Percentiles rank a stretch among this genome's conserved stretches.
These are phyloP conservation scores for Ogataea siamensis DNA, from an alignment of 805 yeast genomes.

Conservation along the genomic window DNA sequence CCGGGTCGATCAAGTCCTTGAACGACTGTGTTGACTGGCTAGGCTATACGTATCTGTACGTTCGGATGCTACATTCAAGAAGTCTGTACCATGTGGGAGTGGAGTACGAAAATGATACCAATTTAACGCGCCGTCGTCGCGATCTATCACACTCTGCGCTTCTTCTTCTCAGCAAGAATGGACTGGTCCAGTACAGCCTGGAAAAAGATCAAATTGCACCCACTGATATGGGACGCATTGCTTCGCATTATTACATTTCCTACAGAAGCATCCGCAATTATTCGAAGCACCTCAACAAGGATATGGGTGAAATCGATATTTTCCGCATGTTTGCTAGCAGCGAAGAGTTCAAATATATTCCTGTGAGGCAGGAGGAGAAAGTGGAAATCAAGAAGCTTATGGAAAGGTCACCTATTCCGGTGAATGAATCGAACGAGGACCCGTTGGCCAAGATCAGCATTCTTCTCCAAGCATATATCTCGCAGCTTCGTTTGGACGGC, in stretches of 20 bases:
- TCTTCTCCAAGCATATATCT: slow-evolving; percentile 82
- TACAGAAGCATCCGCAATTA: slow-evolving; percentile 71
- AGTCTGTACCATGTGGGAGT: slow-evolving; percentile 71
- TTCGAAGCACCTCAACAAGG: slow-evolving; percentile 59
- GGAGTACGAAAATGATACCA: slow-evolving; percentile 52
- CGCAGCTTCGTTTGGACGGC: slow-evolving; percentile 73
- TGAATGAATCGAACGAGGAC: slow-evolving; percentile 67
- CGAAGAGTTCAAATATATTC: slow-evolving; percentile 79
- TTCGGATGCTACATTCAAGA: slow-evolving; percentile 76
- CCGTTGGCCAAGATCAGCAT: slow-evolving; percentile 77
- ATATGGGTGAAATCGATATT: slow-evolving; percentile 68
- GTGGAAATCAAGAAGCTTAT: slow-evolving; percentile 65
- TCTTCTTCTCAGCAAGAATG: slow-evolving; percentile 49
- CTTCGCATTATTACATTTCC: slow-evolving; percentile 83
- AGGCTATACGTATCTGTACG: slow-evolving; percentile 70
- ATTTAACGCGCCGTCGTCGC: slow-evolving; percentile 50
- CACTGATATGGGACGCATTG: slow-evolving; percentile 76
- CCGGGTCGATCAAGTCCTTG: slow-evolving; percentile 59
- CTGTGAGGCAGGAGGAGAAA: slow-evolving; percentile 85
- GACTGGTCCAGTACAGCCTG: slow-evolving; percentile 59
- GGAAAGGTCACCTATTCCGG: slow-evolving; percentile 82
- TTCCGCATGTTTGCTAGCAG: slow-evolving; percentile 76
- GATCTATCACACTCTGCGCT: slow-evolving; percentile 81
- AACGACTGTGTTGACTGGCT: slow-evolving; percentile 81
- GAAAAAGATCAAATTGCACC: slow-evolving; percentile 47